Evolutionary conservation across 2,329 filamentous ascomycete species (phyloP).

Genomic region (Verticillium klebahnii): DNA sequence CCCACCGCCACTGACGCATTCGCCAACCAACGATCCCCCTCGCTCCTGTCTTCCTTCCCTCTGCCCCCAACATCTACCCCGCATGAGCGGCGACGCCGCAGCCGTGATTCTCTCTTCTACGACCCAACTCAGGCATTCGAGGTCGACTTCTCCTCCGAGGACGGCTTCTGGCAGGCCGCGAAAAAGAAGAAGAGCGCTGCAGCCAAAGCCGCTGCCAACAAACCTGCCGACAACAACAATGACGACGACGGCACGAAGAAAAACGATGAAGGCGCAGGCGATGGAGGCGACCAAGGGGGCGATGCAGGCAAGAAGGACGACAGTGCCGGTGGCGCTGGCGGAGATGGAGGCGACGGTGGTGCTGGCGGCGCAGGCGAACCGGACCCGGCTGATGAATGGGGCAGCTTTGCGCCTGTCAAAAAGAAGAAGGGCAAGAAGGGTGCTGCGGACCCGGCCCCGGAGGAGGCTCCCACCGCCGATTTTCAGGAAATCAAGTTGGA

Average conservation of each 20-base stretch:
- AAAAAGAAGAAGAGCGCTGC: slow-evolving; percentile 53
- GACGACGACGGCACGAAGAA: slow-evolving; percentile 36
- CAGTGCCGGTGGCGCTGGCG: slow-evolving; percentile 11
- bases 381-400: slow-evolving; percentile 48
- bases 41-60: slow-evolving; percentile 16
- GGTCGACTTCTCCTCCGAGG: slow-evolving; percentile 54
- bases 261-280: slow-evolving; percentile 29
- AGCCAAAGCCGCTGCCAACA: slow-evolving; percentile 33
- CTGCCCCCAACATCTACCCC: slow-evolving; percentile 16
- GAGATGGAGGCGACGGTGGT: slow-evolving; percentile 21
- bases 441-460: slow-evolving; percentile 25
- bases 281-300: slow-evolving; percentile 20
- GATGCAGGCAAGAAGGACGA: slow-evolving; percentile 5
- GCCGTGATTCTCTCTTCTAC: slow-evolving; percentile 32
- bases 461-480: slow-evolving; percentile 24
- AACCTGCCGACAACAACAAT: slow-evolving; percentile 33
- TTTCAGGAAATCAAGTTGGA: slow-evolving; percentile 68
- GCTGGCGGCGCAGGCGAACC: slow-evolving; percentile 30
- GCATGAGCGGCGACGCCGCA: slow-evolving; percentile 12
- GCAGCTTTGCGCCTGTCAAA: slow-evolving; percentile 41
- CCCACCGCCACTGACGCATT: slow-evolving; percentile 24
- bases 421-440: slow-evolving; percentile 53
- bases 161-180: slow-evolving; percentile 49
- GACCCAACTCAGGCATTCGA: slow-evolving; percentile 40
- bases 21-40: slow-evolving; percentile 20